phyloP scores from a whole-genome alignment of 177 flowering plant genomes.

The Vitis hybrid region DNA sequence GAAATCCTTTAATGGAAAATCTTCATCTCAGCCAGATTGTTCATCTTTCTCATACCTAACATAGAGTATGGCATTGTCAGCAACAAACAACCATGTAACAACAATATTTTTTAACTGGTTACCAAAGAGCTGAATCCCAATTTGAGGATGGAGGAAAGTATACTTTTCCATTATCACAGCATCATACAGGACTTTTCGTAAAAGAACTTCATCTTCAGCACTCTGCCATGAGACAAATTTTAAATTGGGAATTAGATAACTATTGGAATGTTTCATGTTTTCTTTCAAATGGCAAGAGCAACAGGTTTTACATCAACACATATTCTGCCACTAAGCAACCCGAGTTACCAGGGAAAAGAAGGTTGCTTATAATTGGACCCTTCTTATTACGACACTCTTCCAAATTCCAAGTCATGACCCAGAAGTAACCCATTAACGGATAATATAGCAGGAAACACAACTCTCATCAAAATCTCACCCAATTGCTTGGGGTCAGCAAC shows the following conservation, averaged over 20 bases:
- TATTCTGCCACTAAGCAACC: too few relatives aligned
- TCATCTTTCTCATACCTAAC: slow-evolving; percentile 20
- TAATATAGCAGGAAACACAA: neutral
- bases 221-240: slow-evolving; percentile 14
- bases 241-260: neutral
- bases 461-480: neutral
- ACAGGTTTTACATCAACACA: neutral
- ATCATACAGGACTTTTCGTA: slow-evolving; percentile 24
- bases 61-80: slow-evolving; percentile 20
- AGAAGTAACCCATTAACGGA: neutral
- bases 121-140: neutral
- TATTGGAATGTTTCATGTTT: neutral
- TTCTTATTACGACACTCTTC: too few relatives aligned
- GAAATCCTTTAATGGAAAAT: neutral
- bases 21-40: neutral
- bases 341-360: too few relatives aligned
- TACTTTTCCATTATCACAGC: slow-evolving; percentile 20
- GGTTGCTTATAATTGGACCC: too few relatives aligned
- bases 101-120: slow-evolving; percentile 17
- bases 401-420: neutral
- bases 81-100: slow-evolving; percentile 25
- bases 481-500: neutral
- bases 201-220: slow-evolving; percentile 22
- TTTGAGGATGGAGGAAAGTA: slow-evolving; percentile 14
- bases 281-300: neutral